Percentiles rank a stretch among this genome's conserved stretches.
These are phyloP conservation scores for Daldinia childiae DNA, from an alignment of 495 filamentous ascomycete species.

Conservation along the genomic window DNA sequence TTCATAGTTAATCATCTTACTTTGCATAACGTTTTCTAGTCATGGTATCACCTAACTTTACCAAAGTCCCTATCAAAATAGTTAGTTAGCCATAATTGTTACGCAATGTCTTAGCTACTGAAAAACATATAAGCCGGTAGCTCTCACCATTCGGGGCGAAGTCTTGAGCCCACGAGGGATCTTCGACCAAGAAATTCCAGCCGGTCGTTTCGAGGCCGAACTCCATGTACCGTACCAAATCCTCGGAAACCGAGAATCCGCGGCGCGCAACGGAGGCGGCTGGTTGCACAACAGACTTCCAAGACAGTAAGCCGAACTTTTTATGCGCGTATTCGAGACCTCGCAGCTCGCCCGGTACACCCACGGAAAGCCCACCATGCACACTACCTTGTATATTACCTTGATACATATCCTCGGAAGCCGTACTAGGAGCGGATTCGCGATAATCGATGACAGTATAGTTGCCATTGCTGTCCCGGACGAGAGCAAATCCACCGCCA, in stretches of 20 bases:
- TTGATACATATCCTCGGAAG: slow-evolving; percentile 81
- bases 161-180: slow-evolving; percentile 83
- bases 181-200: slow-evolving; percentile 71
- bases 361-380: slow-evolving; percentile 58
- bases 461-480: slow-evolving; percentile 67
- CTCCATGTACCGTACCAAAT: slow-evolving; percentile 75
- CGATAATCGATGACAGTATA: slow-evolving; percentile 87
- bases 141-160: slow-evolving; percentile 77
- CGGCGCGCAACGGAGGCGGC: slow-evolving; percentile 77
- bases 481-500: slow-evolving; percentile 88
- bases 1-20: slow-evolving; percentile 38
- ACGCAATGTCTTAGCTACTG: background rate
- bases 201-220: slow-evolving; percentile 40
- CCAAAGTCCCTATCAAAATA: slow-evolving; percentile 51
- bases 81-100: background rate
- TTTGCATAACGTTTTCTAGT: slow-evolving; percentile 80
- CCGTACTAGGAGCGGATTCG: slow-evolving; percentile 82
- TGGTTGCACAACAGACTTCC: slow-evolving; percentile 73
- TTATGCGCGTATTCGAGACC: slow-evolving; percentile 79
- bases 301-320: slow-evolving; percentile 66
- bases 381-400: slow-evolving; percentile 50
- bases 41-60: slow-evolving; percentile 77
- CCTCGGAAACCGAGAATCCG: slow-evolving; percentile 74
- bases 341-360: slow-evolving; percentile 82
- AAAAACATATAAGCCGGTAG: background rate